These are phyloP conservation scores for Penicillium atrosanguineum DNA, from an alignment of 495 filamentous ascomycete species.

Conservation along the genomic window DNA sequence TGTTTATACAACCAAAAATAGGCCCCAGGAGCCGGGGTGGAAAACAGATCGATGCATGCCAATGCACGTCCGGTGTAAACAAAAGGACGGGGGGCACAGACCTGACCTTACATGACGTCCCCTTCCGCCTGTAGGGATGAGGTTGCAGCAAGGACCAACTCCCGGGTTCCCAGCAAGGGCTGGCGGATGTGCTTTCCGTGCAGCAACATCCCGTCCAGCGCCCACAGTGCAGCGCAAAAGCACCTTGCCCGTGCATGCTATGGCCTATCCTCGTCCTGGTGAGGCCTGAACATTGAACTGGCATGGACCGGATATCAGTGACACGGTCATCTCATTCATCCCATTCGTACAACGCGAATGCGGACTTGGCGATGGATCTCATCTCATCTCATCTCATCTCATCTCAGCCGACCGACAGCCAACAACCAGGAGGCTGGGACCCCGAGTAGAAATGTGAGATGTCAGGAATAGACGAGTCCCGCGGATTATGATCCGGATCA, in stretches of 20 bases:
- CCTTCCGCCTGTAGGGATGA: conserved; percentile 40
- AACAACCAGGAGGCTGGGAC: conserved; percentile 15
- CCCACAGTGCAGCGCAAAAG: background rate
- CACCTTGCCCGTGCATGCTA: background rate
- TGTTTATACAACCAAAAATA: conserved; percentile 45
- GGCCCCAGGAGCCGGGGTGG: conserved; percentile 24
- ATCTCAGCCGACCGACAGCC: background rate
- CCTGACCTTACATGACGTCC: conserved; percentile 46
- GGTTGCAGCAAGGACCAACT: conserved; percentile 41
- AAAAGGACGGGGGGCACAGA: conserved; percentile 44
- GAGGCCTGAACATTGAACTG: background rate
- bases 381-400: background rate
- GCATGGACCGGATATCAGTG: background rate
- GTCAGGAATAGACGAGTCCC: conserved; percentile 12
- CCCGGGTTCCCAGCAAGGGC: conserved; percentile 39
- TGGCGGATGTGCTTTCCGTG: conserved; percentile 19
- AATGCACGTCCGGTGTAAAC: conserved; percentile 40
- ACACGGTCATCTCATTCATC: background rate
- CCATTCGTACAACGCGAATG: background rate
- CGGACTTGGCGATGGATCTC: background rate
- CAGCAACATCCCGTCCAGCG: background rate
- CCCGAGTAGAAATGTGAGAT: conserved; percentile 28
- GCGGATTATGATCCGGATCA: conserved; percentile 14
- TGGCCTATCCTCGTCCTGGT: background rate
- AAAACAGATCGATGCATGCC: conserved; percentile 37